Evolutionary conservation across 305 asterid species (phyloP).

Genomic region (Fraxinus greggii): DNA sequence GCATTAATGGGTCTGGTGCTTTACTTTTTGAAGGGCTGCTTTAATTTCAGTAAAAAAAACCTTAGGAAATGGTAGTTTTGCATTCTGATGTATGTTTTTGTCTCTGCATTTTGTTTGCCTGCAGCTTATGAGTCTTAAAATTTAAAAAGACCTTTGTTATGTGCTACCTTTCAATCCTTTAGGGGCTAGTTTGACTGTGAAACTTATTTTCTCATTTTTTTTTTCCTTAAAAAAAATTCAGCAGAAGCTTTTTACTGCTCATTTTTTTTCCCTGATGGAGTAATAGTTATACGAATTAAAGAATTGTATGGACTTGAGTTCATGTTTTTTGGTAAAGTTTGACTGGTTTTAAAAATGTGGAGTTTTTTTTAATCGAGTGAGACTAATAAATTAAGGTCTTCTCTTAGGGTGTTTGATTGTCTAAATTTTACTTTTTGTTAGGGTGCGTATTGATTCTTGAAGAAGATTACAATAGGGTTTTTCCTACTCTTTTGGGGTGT

Average conservation of each 20-base stretch:
- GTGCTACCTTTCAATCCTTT: background rate
- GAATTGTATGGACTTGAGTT: background rate
- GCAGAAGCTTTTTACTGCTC: background rate
- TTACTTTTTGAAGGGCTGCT: conserved; percentile 26
- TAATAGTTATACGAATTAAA: too few relatives aligned
- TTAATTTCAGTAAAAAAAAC: conserved; percentile 37
- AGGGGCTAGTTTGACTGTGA: background rate
- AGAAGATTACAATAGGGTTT: conserved; percentile 22
- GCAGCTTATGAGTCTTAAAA: background rate
- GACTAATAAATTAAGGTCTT: conserved; percentile 1
- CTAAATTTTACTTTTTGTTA: conserved; percentile 17
- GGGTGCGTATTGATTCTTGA: conserved; percentile 33
- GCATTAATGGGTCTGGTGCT: conserved; percentile 40
- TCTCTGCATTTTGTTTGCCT: conserved; percentile 27
- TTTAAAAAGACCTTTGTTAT: background rate
- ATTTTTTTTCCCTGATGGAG: background rate
- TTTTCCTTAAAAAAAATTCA: background rate
- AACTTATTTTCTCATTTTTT: background rate
- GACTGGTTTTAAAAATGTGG: background rate
- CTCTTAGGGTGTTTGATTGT: conserved; percentile 9
- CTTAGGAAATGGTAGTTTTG: conserved; percentile 41
- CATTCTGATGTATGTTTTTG: conserved; percentile 35
- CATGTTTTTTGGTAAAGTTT: background rate
- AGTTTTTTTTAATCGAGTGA: background rate
- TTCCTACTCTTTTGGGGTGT: conserved; percentile 15